phyloP scores from a whole-genome alignment of 768 basidiomycete genomes.

The Kwoniella dejecticola region DNA sequence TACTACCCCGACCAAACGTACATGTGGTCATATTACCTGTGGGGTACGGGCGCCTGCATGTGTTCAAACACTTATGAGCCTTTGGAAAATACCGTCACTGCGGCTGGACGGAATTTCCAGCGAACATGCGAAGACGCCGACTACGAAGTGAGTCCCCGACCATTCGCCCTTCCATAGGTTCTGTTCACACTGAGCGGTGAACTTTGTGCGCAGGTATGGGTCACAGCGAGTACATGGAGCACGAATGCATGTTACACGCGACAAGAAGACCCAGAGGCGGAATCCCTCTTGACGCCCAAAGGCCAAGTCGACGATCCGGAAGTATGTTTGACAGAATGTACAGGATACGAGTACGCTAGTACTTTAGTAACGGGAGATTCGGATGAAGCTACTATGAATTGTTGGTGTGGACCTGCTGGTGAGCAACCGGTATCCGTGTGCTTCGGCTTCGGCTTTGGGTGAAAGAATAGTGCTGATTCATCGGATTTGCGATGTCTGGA shows the following conservation, averaged over 20 bases:
- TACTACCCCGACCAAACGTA: neutral
- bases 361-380: neutral
- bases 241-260: neutral
- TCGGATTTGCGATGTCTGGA: neutral
- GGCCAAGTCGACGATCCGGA: neutral
- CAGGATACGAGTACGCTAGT: neutral
- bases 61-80: neutral
- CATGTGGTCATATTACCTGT: constrained; percentile 2
- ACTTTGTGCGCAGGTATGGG: neutral
- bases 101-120: neutral
- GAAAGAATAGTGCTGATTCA: neutral
- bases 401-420: constrained; percentile 1
- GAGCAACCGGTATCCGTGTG: neutral
- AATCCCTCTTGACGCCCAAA: neutral
- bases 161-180: neutral
- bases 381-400: neutral
- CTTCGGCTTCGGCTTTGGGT: no score
- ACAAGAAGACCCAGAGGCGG: constrained; percentile 1
- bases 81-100: neutral
- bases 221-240: neutral
- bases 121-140: neutral
- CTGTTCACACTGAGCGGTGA: neutral
- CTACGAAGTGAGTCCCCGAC: neutral
- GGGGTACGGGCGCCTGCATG: neutral
- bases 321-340: neutral